Percentiles rank a stretch among this genome's conserved stretches.
Evolutionary conservation across 805 yeast genomes (phyloP).

Genomic region (Grigorovia humatica): DNA sequence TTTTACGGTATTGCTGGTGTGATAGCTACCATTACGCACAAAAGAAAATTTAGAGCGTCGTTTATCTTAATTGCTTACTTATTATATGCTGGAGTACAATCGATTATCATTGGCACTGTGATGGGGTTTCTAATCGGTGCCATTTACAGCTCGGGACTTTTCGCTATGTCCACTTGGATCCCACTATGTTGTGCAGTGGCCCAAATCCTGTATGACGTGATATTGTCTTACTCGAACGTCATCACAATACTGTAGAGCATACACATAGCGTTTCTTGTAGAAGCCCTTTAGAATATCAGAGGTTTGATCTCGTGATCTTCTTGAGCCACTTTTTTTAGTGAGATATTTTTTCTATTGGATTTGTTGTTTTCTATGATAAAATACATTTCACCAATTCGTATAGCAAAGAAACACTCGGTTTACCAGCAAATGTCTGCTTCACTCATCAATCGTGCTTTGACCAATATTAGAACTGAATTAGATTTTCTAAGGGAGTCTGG

Average conservation of each 20-base stretch:
- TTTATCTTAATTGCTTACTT: conserved; percentile 40
- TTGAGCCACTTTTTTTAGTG: background rate
- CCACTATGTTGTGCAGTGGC: conserved; percentile 76
- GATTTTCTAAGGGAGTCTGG: conserved; percentile 70
- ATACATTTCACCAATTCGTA: too few species aligned
- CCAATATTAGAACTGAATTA: conserved; percentile 66
- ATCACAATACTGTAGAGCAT: conserved; percentile 13
- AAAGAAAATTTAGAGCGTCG: conserved; percentile 11
- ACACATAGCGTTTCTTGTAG: too few species aligned
- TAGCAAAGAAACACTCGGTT: too few species aligned
- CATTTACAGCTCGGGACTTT: conserved; percentile 67
- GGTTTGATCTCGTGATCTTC: background rate
- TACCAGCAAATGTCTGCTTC: conserved; percentile 38
- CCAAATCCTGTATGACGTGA: conserved; percentile 54
- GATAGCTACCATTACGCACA: conserved; percentile 38
- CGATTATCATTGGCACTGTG: conserved; percentile 61
- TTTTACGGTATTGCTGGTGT: conserved; percentile 57
- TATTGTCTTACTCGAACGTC: conserved; percentile 32
- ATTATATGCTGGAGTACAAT: conserved; percentile 50
- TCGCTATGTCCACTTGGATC: conserved; percentile 91
- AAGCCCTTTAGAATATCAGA: too few species aligned
- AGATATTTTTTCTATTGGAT: too few species aligned
- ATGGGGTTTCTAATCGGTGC: conserved; percentile 68
- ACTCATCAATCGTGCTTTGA: conserved; percentile 64
- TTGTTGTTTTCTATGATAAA: too few species aligned